phyloP scores from a whole-genome alignment of 495 filamentous ascomycete species.

The Diplogelasinospora grovesii region DNA sequence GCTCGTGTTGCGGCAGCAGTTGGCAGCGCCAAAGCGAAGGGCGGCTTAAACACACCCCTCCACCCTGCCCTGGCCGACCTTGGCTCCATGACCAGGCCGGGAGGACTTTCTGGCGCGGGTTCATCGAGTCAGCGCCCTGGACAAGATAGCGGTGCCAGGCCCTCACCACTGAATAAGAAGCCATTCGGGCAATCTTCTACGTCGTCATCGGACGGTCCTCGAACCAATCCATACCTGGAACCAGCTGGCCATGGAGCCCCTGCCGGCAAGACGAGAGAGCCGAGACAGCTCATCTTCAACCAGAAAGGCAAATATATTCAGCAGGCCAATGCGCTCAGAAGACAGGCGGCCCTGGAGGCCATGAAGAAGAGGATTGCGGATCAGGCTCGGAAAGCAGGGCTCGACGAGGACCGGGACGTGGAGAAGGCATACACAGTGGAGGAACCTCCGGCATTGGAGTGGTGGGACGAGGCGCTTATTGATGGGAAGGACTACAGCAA shows the following conservation, averaged over 20 bases:
- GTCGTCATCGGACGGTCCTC: conserved; percentile 28
- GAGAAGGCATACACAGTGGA: conserved; percentile 88
- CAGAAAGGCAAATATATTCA: conserved; percentile 95
- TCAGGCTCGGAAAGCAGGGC: conserved; percentile 71
- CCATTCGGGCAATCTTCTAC: conserved; percentile 27
- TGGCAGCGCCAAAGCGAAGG: conserved; percentile 50
- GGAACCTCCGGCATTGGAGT: conserved; percentile 82
- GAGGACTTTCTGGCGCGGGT: conserved; percentile 15
- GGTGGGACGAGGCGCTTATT: conserved; percentile 93
- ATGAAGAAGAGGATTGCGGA: conserved; percentile 92
- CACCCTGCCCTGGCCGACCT: conserved; percentile 83
- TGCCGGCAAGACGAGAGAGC: conserved; percentile 54
- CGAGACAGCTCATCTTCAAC: conserved; percentile 81
- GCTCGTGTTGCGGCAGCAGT: conserved; percentile 75
- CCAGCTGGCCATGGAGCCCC: conserved; percentile 58
- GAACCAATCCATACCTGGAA: conserved; percentile 84
- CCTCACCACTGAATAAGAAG: conserved; percentile 21
- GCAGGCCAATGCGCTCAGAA: conserved; percentile 79
- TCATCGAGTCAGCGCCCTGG: conserved; percentile 21
- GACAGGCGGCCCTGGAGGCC: conserved; percentile 80
- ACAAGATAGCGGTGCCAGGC: conserved; percentile 11
- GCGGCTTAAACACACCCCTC: conserved; percentile 82
- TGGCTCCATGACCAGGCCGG: conserved; percentile 51
- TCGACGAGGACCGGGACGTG: conserved; percentile 83
- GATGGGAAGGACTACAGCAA: conserved; percentile 65